These are phyloP conservation scores for Mycena alexandri DNA, from an alignment of 768 basidiomycete species.

Conservation along the genomic window DNA sequence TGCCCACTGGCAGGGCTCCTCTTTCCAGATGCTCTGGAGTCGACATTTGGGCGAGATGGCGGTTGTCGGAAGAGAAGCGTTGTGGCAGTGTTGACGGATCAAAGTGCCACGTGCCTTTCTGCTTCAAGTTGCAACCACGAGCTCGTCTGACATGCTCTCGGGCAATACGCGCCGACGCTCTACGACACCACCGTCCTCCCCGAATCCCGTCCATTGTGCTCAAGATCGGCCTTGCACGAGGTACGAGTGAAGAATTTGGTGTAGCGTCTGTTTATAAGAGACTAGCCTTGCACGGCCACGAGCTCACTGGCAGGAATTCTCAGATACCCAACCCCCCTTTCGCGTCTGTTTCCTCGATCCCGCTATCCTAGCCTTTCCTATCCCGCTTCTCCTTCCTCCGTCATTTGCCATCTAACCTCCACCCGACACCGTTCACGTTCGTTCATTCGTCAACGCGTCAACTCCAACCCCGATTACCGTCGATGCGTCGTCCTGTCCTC, in stretches of 20 bases:
- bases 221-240: too few relatives aligned
- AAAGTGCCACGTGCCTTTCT: conserved; percentile 5
- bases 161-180: conserved; percentile 3
- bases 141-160: conserved; percentile 6
- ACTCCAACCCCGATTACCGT: conserved; percentile 2
- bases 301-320: conserved; percentile 4
- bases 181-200: background rate
- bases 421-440: conserved; percentile 1
- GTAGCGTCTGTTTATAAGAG: too few relatives aligned
- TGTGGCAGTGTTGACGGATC: conserved; percentile 11
- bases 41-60: conserved; percentile 2
- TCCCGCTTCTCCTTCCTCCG: conserved; percentile 7
- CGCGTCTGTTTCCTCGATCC: background rate
- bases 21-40: background rate
- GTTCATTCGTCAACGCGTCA: too few relatives aligned
- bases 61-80: conserved; percentile 2
- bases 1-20: background rate
- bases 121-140: conserved; percentile 7
- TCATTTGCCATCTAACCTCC: too few relatives aligned
- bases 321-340: conserved; percentile 2
- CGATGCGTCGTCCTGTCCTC: conserved; percentile 1
- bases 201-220: conserved; percentile 6
- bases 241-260: too few relatives aligned
- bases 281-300: conserved; percentile 9
- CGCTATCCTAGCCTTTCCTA: conserved; percentile 5